These are phyloP conservation scores for Hysterangium stoloniferum DNA, from an alignment of 768 basidiomycete species.

Conservation along the genomic window DNA sequence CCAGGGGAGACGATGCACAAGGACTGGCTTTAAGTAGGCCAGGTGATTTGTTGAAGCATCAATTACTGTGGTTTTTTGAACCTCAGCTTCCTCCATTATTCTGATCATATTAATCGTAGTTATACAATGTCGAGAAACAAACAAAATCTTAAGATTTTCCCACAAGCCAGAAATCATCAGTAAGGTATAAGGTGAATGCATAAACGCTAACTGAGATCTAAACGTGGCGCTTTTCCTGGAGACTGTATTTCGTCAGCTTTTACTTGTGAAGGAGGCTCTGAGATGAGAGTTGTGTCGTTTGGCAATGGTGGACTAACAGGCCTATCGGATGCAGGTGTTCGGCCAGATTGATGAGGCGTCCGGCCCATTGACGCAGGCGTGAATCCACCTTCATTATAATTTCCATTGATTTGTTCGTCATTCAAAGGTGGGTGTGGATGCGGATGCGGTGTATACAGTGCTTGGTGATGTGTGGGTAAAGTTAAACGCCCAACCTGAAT, in stretches of 20 bases:
- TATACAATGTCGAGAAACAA: no score
- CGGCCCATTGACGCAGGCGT: constrained; percentile 11
- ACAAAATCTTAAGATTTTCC: no score
- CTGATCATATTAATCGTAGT: no score
- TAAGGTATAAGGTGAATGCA: not conserved
- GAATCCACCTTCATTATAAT: constrained; percentile 7
- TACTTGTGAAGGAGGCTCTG: not conserved
- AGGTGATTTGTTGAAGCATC: no score
- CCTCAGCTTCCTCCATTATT: no score
- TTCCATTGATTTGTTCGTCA: not conserved
- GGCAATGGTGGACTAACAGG: not conserved
- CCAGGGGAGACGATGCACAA: no score
- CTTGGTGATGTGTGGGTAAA: constrained; percentile 14
- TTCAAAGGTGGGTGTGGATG: not conserved
- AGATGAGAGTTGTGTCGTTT: not conserved
- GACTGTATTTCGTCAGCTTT: not conserved
- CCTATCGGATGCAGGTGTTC: not conserved
- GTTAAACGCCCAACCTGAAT: constrained; percentile 23
- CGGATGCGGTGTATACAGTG: constrained; percentile 18
- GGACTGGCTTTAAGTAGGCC: no score
- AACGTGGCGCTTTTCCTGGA: not conserved
- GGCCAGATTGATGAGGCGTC: constrained; percentile 6
- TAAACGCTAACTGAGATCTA: constrained; percentile 5
- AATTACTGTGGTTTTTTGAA: no score
- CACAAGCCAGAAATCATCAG: not conserved